phyloP scores from a whole-genome alignment of 257 asterid species.

The Scutellaria baicalensis region DNA sequence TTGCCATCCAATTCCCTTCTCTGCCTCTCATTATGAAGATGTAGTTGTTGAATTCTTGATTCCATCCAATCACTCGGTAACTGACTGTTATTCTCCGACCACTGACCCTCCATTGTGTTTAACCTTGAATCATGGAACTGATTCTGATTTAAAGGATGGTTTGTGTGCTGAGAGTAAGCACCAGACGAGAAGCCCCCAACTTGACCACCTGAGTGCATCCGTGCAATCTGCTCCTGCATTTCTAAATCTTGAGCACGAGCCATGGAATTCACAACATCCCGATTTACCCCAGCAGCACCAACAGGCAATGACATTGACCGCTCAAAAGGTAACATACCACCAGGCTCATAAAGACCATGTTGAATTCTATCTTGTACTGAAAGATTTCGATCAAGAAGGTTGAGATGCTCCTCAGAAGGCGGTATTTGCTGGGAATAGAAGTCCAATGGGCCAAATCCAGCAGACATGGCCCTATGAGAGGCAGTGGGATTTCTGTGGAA shows the following conservation, averaged over 20 bases:
- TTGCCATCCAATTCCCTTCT: constrained; percentile 57
- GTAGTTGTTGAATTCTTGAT: constrained; percentile 65
- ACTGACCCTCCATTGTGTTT: constrained; percentile 51
- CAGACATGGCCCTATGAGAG: constrained; percentile 43
- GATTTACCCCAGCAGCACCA: constrained; percentile 54
- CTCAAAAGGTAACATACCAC: constrained; percentile 57
- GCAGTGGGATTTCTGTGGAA: constrained; percentile 55
- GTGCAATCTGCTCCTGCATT: constrained; percentile 61
- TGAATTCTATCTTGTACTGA: constrained; percentile 74
- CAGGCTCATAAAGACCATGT: constrained; percentile 59
- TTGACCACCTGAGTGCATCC: constrained; percentile 62
- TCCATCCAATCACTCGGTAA: constrained; percentile 67
- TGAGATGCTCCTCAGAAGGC: constrained; percentile 63
- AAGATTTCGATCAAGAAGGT: constrained; percentile 59
- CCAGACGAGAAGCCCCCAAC: constrained; percentile 58
- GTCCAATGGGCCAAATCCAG: constrained; percentile 68
- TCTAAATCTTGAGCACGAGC: constrained; percentile 68
- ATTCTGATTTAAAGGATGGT: constrained; percentile 39
- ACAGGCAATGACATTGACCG: constrained; percentile 58
- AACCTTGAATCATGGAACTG: constrained; percentile 42
- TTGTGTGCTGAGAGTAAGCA: constrained; percentile 49
- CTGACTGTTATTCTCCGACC: constrained; percentile 69
- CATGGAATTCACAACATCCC: constrained; percentile 51
- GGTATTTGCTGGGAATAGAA: constrained; percentile 59
- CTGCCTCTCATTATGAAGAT: constrained; percentile 58